These are phyloP conservation scores for Xylaria polymorpha DNA, from an alignment of 2,329 filamentous ascomycete species.

Conservation along the genomic window DNA sequence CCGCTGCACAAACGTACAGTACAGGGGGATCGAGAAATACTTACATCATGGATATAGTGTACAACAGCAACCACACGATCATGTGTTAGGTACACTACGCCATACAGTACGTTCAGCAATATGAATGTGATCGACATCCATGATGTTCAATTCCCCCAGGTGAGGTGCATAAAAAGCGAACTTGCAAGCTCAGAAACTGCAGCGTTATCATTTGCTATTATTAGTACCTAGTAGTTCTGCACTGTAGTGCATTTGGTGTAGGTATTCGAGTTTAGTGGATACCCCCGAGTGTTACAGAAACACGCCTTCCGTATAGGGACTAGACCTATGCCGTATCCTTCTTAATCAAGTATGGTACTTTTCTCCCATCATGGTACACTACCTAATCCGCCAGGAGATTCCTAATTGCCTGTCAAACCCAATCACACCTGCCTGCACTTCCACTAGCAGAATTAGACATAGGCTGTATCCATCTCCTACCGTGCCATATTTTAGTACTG, in stretches of 20 bases:
- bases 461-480: slow-evolving; percentile 8
- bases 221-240: slow-evolving; percentile 15
- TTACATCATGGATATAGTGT: no score
- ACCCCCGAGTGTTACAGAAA: slow-evolving; percentile 10
- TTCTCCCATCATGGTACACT: background rate
- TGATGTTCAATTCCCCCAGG: slow-evolving; percentile 24
- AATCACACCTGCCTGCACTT: slow-evolving; percentile 16
- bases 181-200: slow-evolving; percentile 7
- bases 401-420: slow-evolving; percentile 22
- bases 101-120: background rate
- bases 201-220: slow-evolving; percentile 30
- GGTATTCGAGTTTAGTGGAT: background rate
- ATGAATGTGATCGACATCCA: slow-evolving; percentile 24
- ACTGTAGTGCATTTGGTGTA: background rate
- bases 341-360: slow-evolving; percentile 36
- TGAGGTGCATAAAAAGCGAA: slow-evolving; percentile 25
- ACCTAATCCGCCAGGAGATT: slow-evolving; percentile 29
- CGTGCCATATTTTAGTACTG: background rate
- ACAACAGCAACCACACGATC: background rate
- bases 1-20: background rate
- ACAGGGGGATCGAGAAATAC: background rate
- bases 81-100: background rate
- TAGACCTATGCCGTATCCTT: slow-evolving; percentile 29
- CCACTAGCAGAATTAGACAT: slow-evolving; percentile 15
- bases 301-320: slow-evolving; percentile 37